These are phyloP conservation scores for Limnanthes douglasii DNA, from an alignment of 345 rosid genomes.

Conservation along the genomic window DNA sequence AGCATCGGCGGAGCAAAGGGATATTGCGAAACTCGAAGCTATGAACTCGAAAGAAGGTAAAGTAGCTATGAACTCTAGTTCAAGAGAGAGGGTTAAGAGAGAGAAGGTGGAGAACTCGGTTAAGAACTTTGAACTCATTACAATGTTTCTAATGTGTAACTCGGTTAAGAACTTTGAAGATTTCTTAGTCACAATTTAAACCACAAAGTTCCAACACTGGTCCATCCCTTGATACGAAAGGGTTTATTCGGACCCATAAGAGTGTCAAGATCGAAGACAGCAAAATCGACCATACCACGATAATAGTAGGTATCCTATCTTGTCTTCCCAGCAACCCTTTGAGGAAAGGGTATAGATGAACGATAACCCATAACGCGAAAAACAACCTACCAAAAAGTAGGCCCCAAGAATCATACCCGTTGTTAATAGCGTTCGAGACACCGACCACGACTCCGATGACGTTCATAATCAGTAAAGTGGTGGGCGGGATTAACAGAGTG, in stretches of 20 bases:
- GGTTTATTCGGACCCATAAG: conserved; percentile 50
- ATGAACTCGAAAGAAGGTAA: no score
- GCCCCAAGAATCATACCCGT: conserved; percentile 71
- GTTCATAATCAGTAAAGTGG: conserved; percentile 43
- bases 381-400: conserved; percentile 50
- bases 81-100: no score
- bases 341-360: conserved; percentile 55
- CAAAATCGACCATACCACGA: conserved; percentile 61
- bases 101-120: no score
- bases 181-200: conserved; percentile 44
- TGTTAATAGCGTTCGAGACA: conserved; percentile 40
- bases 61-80: no score
- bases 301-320: conserved; percentile 44
- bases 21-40: no score
- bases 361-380: conserved; percentile 60
- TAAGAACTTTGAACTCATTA: no score
- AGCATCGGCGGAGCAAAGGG: no score
- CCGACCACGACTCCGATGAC: conserved; percentile 50
- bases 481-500: conserved; percentile 43
- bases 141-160: no score
- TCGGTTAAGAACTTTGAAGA: no score
- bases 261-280: conserved; percentile 55
- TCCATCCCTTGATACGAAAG: conserved; percentile 35
- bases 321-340: conserved; percentile 49
- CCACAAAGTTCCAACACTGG: conserved; percentile 59